Base-by-base conservation (phyloP, 1,284 basidiomycete genomes). In the Microbotryomycetes sp. region DNA sequence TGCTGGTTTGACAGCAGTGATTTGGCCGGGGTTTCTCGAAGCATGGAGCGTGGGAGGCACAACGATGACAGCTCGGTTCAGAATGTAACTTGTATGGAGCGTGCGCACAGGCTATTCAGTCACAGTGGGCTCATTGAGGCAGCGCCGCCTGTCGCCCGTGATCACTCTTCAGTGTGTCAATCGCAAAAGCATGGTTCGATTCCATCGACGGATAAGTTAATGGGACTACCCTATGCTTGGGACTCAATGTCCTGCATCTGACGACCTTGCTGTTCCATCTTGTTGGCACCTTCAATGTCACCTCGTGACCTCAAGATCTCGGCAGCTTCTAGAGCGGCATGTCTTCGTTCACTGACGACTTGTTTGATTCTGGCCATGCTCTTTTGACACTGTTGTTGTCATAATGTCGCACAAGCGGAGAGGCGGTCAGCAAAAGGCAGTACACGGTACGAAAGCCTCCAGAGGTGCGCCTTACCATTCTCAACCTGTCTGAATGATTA, bases 341-440 rank as follows among this genome's bases (percentile, higher is more conserved):
- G 76, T 48, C 92, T 83, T 49, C 94, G 86, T 75, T 98, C 94
- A 73, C 92, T 92, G 58, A 97, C 79, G 16, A 97, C 86, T 67
- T 84, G 86, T 77, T 98, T 98, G 77, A 97, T 92, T 49, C 91
- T 85, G 23, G 91, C 91, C 91, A 97, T 96, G n/a, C 89, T 87
- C 79, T 93, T 96, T 53, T 88, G 87, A 74, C 86, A 87, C 93
- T 97, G 72, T 4, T 31, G 14, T 4, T 50, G 36, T 15, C 19
- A 16, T 32, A 50, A 46, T 56, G 50, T 16, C 14, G 23, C n/a
- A 22, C 14, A 22, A 9, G 47, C 28, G 23, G 19, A 22, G 28
- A 26, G 46, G 28, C 47, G 47, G 1, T 26, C 4, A 16, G 45
- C 14, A 7, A 15, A 45, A 5, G 19, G 54, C 30, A 31, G 45